Base-by-base conservation (phyloP, 768 basidiomycete genomes). In the Tulasnella sp. region DNA sequence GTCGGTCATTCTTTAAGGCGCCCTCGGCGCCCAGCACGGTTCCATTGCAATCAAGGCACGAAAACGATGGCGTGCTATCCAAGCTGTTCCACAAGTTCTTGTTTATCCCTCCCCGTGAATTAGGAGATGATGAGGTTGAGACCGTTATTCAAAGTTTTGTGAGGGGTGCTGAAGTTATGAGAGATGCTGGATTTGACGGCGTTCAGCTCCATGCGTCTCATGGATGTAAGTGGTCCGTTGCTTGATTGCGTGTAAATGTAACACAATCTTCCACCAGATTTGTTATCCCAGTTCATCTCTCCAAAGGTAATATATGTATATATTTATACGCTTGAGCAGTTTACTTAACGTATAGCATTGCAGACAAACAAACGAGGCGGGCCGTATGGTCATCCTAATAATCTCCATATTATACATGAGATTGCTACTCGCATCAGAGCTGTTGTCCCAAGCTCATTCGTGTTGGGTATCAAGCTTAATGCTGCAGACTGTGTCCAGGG, bases 201-300 rank as follows among this genome's bases (percentile, higher is more conserved):
- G 39, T 51, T 33, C 15, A 55, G 49, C n/a, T 55, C 16, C 51
- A 55, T 34, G 35, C 53, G n/a, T 41, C 51, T n/a, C 43, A 53
- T 27, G 37, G 51, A 5, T 51, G 49, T 51, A 12, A 47, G 39
- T n/a, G n/a, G n/a, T n/a, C n/a, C n/a, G n/a, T n/a, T n/a, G n/a
- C n/a, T 90, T 62, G 86, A 93, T 56, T 91, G 92, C 0, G 67
- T 93, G 3, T 77, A 95, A 59, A 55, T 96, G 8, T 92, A 95
- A 19, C 8, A 28, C 4, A 49, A 1, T 22, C 3, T 29, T 10
- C n/a, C 20, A 12, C 19, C n/a, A 6, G 15, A 22, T 27, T 24
- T 91, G 83, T 87, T 48, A 64, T 71, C 85, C 0, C 79, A 87
- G 56, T 89, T 89, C 60, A 66, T 91, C 19, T 83, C 78, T 4